Evolutionary conservation across 148 eudicot genomes (phyloP).

Genomic region (Rhododendron griersonianum): DNA sequence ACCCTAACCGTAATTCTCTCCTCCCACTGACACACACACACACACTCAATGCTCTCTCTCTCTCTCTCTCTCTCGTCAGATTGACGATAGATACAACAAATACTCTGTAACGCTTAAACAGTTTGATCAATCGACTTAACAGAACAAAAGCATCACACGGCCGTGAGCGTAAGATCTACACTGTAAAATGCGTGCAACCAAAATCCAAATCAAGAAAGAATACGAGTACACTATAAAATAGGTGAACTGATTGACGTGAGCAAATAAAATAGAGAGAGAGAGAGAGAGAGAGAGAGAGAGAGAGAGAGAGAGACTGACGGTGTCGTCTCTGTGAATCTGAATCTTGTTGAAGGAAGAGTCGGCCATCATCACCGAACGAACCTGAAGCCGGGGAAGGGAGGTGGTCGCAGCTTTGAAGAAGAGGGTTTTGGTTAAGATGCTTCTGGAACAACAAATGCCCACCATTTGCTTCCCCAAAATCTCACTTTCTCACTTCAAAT

Average conservation of each 20-base stretch:
- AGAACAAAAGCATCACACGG: not conserved
- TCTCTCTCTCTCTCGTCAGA: not conserved
- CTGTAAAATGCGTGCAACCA: not conserved
- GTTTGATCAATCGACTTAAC: not conserved
- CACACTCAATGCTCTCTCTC: not conserved
- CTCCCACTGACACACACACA: not conserved
- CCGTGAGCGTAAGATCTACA: not conserved
- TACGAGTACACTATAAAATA: not conserved
- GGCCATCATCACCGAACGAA: conserved; percentile 63
- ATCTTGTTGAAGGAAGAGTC: conserved; percentile 68
- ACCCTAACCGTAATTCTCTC: not conserved
- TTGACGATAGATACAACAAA: not conserved
- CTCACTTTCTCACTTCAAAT: not conserved
- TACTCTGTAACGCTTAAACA: not conserved
- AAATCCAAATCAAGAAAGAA: not conserved
- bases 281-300: not conserved
- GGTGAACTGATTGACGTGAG: not conserved
- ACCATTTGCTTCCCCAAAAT: not conserved
- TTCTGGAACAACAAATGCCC: conserved; percentile 23
- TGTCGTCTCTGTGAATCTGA: conserved; percentile 70
- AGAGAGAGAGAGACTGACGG: conserved; percentile 33
- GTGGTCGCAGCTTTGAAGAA: not conserved
- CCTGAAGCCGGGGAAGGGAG: conserved; percentile 20
- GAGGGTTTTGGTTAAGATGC: conserved; percentile 22
- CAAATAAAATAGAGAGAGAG: not conserved